Base-by-base conservation (phyloP, 108 stramenopile species). In the Cyclotella baltica region DNA sequence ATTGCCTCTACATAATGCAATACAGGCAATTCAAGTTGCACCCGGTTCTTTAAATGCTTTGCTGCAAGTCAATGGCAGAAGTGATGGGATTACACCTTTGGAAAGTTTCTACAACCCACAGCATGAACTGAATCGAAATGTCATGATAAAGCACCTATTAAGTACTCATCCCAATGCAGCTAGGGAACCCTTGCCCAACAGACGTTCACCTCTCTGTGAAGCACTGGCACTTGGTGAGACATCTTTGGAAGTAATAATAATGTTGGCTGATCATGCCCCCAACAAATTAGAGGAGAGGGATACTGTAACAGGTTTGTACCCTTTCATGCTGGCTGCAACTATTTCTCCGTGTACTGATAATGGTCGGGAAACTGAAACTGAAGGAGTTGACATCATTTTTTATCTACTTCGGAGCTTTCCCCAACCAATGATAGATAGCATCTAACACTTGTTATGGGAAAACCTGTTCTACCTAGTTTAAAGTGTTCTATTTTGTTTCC, bases 301-400 rank as follows among this genome's bases (percentile, higher is more conserved):
- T 83, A 76, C 83, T 11, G 56, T 80, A 27, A 73, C 85, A 16
- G 62, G 86, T 1, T 67, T 92, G 22, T 88, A 83, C 70, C 91
- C 91, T 15, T 92, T 92, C 66, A 88, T 89, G 86, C 47, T 88
- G 47, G 88, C 91, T 48, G 88, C 91, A 1, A 81, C 75, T 36
- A 67, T 53, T 35, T 51, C 23, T 4, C 30, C 67, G 16, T 34
- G 51, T 20, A 29, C 48, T 31, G 36, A 3, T 50, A 4, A 29
- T 20, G 20, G 29, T 3, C 48, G n/a, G n/a, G n/a, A n/a, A n/a
- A n/a, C n/a, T n/a, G n/a, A 66, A 11, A 38, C 16, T 29, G 36
- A n/a, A 23, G 61, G 35, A 8, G 20, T 72, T 29, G 77, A 78
- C 34, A 78, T 61, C 4, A 63, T 63, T 16, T 78, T 57, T 62